Evolutionary conservation across 2,329 filamentous ascomycete species (phyloP), one percentile per base, ranked within the genome.

Genomic region (Neonectria hederae): DNA sequence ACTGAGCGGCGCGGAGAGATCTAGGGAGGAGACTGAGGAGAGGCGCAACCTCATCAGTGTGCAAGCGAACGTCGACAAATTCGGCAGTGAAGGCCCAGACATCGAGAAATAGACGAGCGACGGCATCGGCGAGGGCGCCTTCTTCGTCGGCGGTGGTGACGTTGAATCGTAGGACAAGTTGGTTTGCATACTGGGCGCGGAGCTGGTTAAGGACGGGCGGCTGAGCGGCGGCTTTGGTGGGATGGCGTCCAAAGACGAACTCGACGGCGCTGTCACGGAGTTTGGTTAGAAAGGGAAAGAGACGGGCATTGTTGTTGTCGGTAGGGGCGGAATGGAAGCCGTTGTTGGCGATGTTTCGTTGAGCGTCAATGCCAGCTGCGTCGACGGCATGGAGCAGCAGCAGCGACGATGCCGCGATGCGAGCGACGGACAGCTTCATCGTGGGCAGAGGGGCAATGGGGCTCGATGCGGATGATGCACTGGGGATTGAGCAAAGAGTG

Each of bases 91-190:
- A 93, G 22, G 92, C 90, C 96, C 96, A 99, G 2, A 98, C 87
- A 75, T 99, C 96, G 45, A 98, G 83, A 72, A 96, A 91, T 24
- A 97, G 85, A 19, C 89, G 87, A 65, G 91, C 86, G 1, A 90
- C 85, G 3, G 93, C 93, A 61, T 91, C 86, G n/a, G 89, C 86
- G 60, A 97, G 82, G 1, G 90, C 90, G 35, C 81, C 79, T 63
- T 92, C 90, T 74, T 97, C 92, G 21, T 89, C 84, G 3, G 84
- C 78, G 26, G 86, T 89, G 65, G 86, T 89, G 59, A 97, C 82
- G 74, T 91, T 93, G 84, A 98, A 97, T 42, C 96, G 90, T 67
- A 98, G 82, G 17, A 99, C 93, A n/a, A 97, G 85, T 78, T 97
- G 90, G 66, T 91, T 87, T 66, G 89, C 88, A 76, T 97, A 97